Percentiles rank a stretch among this genome's conserved stretches.
Conservation (phyloP, 305 asterid genomes). For the Lippia alba region DNA sequence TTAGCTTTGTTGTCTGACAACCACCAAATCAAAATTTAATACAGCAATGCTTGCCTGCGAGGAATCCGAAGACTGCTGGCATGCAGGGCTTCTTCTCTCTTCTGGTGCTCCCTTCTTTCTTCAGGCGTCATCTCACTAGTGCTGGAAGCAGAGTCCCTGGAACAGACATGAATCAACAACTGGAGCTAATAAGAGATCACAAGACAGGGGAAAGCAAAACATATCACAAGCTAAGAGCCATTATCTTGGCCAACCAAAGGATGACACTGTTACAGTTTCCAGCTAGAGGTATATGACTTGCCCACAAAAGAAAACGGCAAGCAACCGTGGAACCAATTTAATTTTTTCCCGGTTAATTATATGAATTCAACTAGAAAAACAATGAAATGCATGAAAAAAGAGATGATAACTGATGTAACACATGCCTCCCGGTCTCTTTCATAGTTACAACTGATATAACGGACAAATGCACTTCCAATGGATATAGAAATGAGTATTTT, state of each 20-base stretch:
- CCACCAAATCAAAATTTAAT: constrained; percentile 13
- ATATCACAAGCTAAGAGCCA: background rate
- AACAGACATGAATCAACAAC: constrained; percentile 26
- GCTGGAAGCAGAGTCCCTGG: constrained; percentile 71
- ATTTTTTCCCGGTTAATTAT: background rate
- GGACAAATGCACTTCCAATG: too few relatives aligned
- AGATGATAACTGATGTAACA: background rate
- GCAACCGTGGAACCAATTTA: background rate
- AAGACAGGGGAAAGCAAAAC: background rate
- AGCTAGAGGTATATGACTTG: constrained; percentile 19
- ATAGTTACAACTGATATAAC: too few relatives aligned
- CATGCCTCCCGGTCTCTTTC: background rate
- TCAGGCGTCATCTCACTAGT: constrained; percentile 61
- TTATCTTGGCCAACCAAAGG: constrained; percentile 5
- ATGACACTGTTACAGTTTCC: constrained; percentile 2
- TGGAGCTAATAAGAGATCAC: constrained; percentile 6
- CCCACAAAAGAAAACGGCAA: background rate
- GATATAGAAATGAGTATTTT: too few relatives aligned
- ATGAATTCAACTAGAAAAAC: constrained; percentile 11
- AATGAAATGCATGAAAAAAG: constrained; percentile 23
- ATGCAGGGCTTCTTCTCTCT: constrained; percentile 87
- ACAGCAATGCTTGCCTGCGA: constrained; percentile 61
- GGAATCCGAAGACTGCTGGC: constrained; percentile 95
- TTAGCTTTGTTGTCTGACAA: constrained; percentile 20
- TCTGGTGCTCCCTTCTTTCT: constrained; percentile 70